Evolutionary conservation across 2,329 filamentous ascomycete genomes (phyloP), one percentile per base, ranked within the genome.

Genomic region (Colletotrichum lentis): DNA sequence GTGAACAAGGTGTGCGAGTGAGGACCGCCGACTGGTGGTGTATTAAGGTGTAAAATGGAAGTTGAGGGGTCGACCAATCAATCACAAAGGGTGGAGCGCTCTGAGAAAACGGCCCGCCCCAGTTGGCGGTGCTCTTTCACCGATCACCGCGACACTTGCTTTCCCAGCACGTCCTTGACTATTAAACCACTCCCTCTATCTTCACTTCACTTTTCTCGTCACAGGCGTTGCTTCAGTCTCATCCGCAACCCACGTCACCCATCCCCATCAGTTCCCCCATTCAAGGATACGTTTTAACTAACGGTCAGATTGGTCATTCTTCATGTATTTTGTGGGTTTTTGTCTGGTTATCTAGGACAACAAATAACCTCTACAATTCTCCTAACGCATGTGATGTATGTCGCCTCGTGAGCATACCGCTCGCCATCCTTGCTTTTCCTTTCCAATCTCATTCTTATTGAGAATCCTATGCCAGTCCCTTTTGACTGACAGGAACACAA

Each of bases 281-380:
- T 20, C 43, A 8, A n/a, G 1, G 11, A 20, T 18, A 44, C 10
- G 22, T 24, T 11, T 12, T 20, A 2, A 20, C 27, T 3, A 35
- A 37, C 14, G 5, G 16, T 3, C 4, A 22, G 10, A 11, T 8
- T 35, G 20, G 3, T 39, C 11, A 22, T 39, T 20, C 44, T 58
- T 22, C 49, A 58, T 43, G 53, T 49, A n/a, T 47, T 58, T 58
- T 64, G 57, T 63, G n/a, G 59, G 49, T 52, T 59, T 67, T 59
- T 20, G 35, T 44, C 47, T 54, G 54, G n/a, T 68, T 56, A 62
- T 68, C 65, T 68, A 65, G 62, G 65, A 60, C 55, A 60, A 49
- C 44, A n/a, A n/a, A n/a, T n/a, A 10, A 39, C n/a, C n/a, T 67
- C 60, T 52, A 43, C 52, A 53, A 46, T 24, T 27, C 27, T 27